phyloP scores from a whole-genome alignment of 2,329 filamentous ascomycete genomes.

The Ascochyta koolunga region DNA sequence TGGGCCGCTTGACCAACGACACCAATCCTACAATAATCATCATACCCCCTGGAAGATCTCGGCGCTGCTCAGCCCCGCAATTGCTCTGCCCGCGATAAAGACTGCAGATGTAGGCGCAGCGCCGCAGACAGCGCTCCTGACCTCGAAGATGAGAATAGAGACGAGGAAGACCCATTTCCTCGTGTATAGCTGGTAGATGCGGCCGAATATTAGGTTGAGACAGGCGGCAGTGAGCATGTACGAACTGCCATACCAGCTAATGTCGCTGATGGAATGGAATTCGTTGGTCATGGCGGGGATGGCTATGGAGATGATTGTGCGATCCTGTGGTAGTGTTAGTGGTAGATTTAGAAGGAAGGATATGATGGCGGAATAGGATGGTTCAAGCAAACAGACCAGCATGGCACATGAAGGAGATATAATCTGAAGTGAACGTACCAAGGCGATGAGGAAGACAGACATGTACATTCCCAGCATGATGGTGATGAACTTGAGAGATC shows the following conservation, averaged over 20 bases:
- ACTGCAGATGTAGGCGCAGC: conserved; percentile 51
- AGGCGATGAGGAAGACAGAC: conserved; percentile 33
- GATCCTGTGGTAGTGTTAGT: conserved; percentile 9
- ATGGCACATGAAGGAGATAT: background rate
- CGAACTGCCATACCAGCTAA: conserved; percentile 40
- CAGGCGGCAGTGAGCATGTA: conserved; percentile 54
- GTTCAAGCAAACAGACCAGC: too few species aligned
- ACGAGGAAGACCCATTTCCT: conserved; percentile 48
- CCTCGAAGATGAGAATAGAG: conserved; percentile 51
- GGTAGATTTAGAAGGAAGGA: background rate
- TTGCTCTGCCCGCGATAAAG: conserved; percentile 56
- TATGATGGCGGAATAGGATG: too few species aligned
- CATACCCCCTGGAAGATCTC: conserved; percentile 54
- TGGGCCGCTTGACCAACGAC: conserved; percentile 52
- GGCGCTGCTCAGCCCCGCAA: conserved; percentile 56
- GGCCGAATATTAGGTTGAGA: conserved; percentile 57
- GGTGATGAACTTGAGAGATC: conserved; percentile 31
- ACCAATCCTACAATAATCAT: conserved; percentile 51
- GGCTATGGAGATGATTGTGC: conserved; percentile 31
- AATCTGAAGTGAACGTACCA: conserved; percentile 10
- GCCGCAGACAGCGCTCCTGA: conserved; percentile 48
- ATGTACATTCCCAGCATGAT: conserved; percentile 34
- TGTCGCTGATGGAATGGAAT: conserved; percentile 34
- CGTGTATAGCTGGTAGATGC: conserved; percentile 54
- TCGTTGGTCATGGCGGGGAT: conserved; percentile 37